Evolutionary conservation across 2,329 filamentous ascomycete species (phyloP), one percentile per base, ranked within the genome.

Genomic region (Aspergillus carbonarius): DNA sequence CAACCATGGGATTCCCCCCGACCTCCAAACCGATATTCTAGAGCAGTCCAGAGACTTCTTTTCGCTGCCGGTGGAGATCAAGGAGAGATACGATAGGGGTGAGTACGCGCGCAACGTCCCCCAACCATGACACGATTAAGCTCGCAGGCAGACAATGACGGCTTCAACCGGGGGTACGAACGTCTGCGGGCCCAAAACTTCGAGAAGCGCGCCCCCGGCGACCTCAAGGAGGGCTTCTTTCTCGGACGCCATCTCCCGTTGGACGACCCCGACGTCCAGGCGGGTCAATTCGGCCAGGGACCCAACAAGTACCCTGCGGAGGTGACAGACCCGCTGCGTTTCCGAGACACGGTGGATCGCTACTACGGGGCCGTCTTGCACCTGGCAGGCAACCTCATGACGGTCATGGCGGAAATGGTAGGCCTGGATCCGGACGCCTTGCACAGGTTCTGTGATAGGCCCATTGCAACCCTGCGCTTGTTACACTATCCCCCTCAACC

Each of bases 21-120:
- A 65, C 4, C 67, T 81, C n/a, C 81, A 81, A 63, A 61, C 74
- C 10, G 67, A 68, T 1, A 74, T 79, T 2, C 73, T 84, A 58
- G 61, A 74, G 15, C 71, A 74, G 2, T 73, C 77, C n/a, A 74
- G 77, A 61, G 72, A 71, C 12, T 77, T 85, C 64, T 85, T 86
- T 63, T 69, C 72, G 4, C 74, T 85, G 5, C 62, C 68, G 2
- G 18, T 63, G 0, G 64, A 68, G 27, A 60, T 54, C 7, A 71
- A 71, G 52, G 51, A 62, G 47, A 61, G 63, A 52, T 68, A 68
- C 42, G 53, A 63, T 18, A 62, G 64, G 63, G 60, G 66, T 66
- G 48, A 10, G 27, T 25, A 4, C 7, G 13, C 32, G 12, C n/a
- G 13, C 8, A 39, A 52, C 15, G 13, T 10, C 18, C 12, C 18